Conservation (phyloP, 2,329 filamentous ascomycete species). For the Mycosphaerella sp. region DNA sequence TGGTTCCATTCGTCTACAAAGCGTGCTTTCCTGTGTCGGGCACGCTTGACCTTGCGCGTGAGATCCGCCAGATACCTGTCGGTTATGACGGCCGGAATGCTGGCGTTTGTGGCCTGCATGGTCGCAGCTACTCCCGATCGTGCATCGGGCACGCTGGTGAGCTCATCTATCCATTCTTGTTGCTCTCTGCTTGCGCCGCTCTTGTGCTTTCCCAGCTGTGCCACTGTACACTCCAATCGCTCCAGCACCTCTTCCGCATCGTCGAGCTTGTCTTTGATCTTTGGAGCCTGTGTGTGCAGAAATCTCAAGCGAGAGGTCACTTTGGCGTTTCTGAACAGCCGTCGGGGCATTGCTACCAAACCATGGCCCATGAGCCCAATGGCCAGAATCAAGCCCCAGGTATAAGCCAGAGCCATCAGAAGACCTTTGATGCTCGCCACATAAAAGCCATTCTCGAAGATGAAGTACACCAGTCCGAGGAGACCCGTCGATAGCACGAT, state of each 20-base stretch:
- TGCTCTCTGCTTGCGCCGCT: conserved; percentile 68
- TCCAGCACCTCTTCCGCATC: conserved; percentile 76
- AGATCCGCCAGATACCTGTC: conserved; percentile 89
- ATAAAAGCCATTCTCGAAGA: conserved; percentile 68
- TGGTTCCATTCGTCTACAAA: conserved; percentile 82
- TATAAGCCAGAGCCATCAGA: conserved; percentile 90
- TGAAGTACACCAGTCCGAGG: conserved; percentile 74
- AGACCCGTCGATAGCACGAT: conserved; percentile 66
- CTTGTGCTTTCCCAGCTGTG: conserved; percentile 73
- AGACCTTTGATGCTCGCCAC: conserved; percentile 70
- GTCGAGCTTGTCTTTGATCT: conserved; percentile 77
- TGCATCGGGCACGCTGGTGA: conserved; percentile 68
- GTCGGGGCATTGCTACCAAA: conserved; percentile 80
- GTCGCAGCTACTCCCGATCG: conserved; percentile 39
- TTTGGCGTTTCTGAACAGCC: conserved; percentile 71
- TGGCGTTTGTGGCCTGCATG: conserved; percentile 25
- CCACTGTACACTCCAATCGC: conserved; percentile 72
- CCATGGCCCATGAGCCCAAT: conserved; percentile 99
- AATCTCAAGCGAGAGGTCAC: conserved; percentile 66
- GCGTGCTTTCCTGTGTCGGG: conserved; percentile 73
- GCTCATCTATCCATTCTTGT: conserved; percentile 92
- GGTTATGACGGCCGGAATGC: conserved; percentile 71
- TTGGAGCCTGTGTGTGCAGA: conserved; percentile 72
- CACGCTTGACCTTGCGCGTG: conserved; percentile 72
- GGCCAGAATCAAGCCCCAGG: conserved; percentile 82